Conservation (phyloP, 306 rosid genomes). For the Sindora glabra region DNA sequence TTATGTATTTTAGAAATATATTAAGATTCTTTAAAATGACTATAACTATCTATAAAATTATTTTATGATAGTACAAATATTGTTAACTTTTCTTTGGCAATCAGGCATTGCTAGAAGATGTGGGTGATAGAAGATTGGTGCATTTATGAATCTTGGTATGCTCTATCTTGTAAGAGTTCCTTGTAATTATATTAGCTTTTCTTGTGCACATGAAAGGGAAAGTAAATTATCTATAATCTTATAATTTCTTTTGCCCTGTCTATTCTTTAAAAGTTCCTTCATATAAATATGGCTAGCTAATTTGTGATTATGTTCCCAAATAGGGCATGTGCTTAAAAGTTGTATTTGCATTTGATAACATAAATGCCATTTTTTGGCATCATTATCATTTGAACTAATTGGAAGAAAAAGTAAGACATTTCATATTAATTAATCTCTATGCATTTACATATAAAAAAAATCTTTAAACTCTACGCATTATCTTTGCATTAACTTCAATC, state of each 20-base stretch:
- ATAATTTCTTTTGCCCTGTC: not conserved
- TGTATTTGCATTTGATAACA: constrained; percentile 28
- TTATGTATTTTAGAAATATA: too few relatives aligned
- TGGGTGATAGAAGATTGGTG: constrained; percentile 58
- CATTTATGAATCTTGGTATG: constrained; percentile 45
- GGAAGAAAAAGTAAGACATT: constrained; percentile 30
- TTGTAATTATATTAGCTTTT: constrained; percentile 33
- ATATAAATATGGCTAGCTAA: not conserved
- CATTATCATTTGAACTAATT: constrained; percentile 29
- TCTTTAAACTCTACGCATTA: too few relatives aligned
- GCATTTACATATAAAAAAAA: not conserved
- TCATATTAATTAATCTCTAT: not conserved
- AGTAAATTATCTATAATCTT: constrained; percentile 4
- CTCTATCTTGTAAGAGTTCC: constrained; percentile 43
- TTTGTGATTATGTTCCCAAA: not conserved
- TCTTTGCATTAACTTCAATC: too few relatives aligned
- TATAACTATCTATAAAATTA: too few relatives aligned
- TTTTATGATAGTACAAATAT: too few relatives aligned
- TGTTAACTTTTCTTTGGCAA: too few relatives aligned
- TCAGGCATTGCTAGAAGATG: constrained; percentile 47
- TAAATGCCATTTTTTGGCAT: constrained; percentile 26
- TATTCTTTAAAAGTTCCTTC: too few relatives aligned
- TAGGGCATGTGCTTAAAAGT: constrained; percentile 51
- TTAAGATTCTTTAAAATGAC: too few relatives aligned
- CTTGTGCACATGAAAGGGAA: constrained; percentile 34